Percentiles rank a stretch among this genome's conserved stretches.
Evolutionary conservation across 2,329 filamentous ascomycete genomes (phyloP).

Genomic region (Neopestalotiopsis sp.): DNA sequence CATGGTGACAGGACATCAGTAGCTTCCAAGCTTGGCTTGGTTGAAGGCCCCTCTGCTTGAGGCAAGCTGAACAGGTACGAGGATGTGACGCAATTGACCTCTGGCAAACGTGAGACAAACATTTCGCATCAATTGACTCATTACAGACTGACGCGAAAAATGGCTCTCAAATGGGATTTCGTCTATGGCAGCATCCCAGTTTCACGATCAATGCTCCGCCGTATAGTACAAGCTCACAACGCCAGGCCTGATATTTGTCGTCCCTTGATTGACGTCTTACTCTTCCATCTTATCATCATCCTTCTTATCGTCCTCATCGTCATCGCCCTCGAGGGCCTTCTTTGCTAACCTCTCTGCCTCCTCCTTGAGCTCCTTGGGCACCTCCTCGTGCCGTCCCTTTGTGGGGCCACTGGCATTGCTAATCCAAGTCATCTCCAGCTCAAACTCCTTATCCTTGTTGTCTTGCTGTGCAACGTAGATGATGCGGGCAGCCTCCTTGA

Average conservation of each 20-base stretch:
- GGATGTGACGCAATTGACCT: neutral
- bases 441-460: constrained; percentile 99
- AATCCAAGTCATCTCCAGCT: constrained; percentile 99
- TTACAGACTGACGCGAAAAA: neutral
- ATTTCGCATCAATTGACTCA: neutral
- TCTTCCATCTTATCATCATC: constrained; percentile 89
- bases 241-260: constrained; percentile 3
- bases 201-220: constrained; percentile 17
- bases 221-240: constrained; percentile 23
- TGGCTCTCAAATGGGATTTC: constrained; percentile 21
- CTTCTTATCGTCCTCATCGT: constrained; percentile 72
- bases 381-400: constrained; percentile 90
- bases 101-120: neutral
- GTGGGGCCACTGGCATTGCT: constrained; percentile 84
- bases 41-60: no score
- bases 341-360: constrained; percentile 94
- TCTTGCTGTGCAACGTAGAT: constrained; percentile 98
- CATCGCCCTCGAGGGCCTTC: constrained; percentile 85
- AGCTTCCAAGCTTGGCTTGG: no score
- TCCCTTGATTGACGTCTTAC: constrained; percentile 48
- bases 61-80: neutral
- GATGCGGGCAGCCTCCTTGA: constrained; percentile 96
- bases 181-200: constrained; percentile 19
- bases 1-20: no score
- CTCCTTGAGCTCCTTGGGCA: constrained; percentile 87